These are phyloP conservation scores for Dictyostelium firmibasis DNA, from an alignment of 78 protist species.

Conservation along the genomic window DNA sequence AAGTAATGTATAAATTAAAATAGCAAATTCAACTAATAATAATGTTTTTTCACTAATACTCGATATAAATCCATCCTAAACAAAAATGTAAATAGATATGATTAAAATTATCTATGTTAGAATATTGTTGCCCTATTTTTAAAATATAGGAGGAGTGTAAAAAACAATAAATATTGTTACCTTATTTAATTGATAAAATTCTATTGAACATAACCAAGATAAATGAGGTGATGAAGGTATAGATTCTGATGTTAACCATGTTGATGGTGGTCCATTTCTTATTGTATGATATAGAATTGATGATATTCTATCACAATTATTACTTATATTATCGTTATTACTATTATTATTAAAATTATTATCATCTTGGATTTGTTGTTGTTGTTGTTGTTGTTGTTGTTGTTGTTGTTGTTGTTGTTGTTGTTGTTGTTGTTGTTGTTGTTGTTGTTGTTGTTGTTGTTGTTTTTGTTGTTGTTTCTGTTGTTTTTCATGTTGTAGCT, in stretches of 20 bases:
- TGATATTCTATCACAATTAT: conserved; percentile 18
- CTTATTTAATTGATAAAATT: conserved; percentile 58
- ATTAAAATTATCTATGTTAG: not conserved
- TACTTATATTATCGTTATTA: not conserved
- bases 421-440: not conserved
- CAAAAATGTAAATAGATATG: not conserved
- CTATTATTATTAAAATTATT: not conserved
- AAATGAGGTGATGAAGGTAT: conserved; percentile 61
- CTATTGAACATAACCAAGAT: conserved; percentile 75
- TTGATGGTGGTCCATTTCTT: conserved; percentile 70
- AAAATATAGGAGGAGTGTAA: not conserved
- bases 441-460: not conserved
- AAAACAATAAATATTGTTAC: not conserved
- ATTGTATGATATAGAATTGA: conserved; percentile 62
- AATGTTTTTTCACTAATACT: conserved; percentile 34
- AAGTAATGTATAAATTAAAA: conserved; percentile 11
- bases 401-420: not conserved
- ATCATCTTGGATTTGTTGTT: not conserved
- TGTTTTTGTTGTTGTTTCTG: not conserved
- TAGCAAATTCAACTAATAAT: conserved; percentile 50
- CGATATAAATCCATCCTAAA: conserved; percentile 52
- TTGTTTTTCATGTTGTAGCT: not conserved
- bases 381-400: not conserved
- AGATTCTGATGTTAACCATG: conserved; percentile 62
- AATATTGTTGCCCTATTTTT: too few relatives aligned